A percentile compares a stretch with the other conserved stretches of the same genome.
Conservation (phyloP, 2,329 filamentous ascomycete genomes). For the Cryoendolithus antarcticus region DNA sequence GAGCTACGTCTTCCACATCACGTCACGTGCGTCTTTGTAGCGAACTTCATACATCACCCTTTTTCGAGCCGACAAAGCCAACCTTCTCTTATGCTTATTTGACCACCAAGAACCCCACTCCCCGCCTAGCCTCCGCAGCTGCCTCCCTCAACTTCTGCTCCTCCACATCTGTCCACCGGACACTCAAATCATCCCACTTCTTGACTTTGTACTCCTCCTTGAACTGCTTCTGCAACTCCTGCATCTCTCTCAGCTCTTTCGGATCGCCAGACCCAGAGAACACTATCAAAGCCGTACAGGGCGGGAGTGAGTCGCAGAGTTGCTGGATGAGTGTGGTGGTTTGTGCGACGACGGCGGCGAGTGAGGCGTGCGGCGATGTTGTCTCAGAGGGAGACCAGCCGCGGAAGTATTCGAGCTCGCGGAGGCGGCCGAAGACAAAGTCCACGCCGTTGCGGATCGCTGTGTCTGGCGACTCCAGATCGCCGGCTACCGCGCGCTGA, state of each 20-base stretch:
- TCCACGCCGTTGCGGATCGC: constrained; percentile 42
- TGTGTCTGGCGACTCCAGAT: constrained; percentile 24
- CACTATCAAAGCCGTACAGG: constrained; percentile 48
- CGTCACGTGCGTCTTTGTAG: too few relatives aligned
- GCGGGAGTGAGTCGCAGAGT: constrained; percentile 44
- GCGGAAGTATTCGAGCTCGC: constrained; percentile 47
- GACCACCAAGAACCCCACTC: constrained; percentile 47
- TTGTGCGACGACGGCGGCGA: constrained; percentile 35
- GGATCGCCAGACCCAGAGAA: constrained; percentile 55
- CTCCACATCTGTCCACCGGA: constrained; percentile 54
- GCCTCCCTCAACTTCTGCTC: constrained; percentile 47
- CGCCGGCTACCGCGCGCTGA: constrained; percentile 38
- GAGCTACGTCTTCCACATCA: too few relatives aligned
- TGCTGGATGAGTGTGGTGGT: constrained; percentile 40
- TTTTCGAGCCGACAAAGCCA: too few relatives aligned
- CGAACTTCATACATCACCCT: too few relatives aligned
- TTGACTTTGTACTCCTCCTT: constrained; percentile 45
- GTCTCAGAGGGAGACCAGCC: constrained; percentile 39
- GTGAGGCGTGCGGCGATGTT: constrained; percentile 13
- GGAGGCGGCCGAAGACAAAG: constrained; percentile 50
- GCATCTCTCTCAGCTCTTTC: constrained; percentile 42
- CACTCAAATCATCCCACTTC: constrained; percentile 51
- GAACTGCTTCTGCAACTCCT: constrained; percentile 43
- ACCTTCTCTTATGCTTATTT: constrained; percentile 30
- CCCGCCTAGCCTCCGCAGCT: constrained; percentile 43